These are phyloP conservation scores for Artomyces pyxidatus DNA, from an alignment of 768 basidiomycete genomes.

Conservation along the genomic window DNA sequence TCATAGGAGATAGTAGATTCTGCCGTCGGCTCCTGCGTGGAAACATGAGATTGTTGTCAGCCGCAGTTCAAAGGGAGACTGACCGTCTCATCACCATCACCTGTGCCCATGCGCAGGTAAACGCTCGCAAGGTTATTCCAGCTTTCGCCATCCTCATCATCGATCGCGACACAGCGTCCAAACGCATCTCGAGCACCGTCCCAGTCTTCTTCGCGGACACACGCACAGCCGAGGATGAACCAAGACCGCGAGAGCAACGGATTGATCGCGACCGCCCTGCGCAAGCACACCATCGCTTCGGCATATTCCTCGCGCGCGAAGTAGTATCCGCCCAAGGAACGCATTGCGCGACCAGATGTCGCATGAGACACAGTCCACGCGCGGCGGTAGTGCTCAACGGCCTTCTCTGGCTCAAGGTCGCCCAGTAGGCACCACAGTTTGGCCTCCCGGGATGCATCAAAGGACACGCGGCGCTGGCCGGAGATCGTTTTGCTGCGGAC, in stretches of 20 bases:
- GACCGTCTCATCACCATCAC: conserved; percentile 23
- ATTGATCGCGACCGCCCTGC: conserved; percentile 77
- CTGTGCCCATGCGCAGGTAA: conserved; percentile 72
- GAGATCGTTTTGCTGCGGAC: conserved; percentile 48
- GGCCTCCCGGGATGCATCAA: conserved; percentile 69
- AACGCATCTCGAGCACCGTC: conserved; percentile 78
- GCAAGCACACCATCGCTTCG: conserved; percentile 58
- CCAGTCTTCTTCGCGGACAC: conserved; percentile 79
- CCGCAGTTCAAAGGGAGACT: neutral
- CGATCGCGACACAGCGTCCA: conserved; percentile 76
- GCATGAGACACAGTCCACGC: conserved; percentile 81
- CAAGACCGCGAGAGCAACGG: conserved; percentile 82
- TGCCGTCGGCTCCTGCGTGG: neutral
- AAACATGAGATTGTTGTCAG: neutral
- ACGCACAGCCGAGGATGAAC: conserved; percentile 95
- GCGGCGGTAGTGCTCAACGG: conserved; percentile 64
- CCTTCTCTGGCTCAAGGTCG: conserved; percentile 72
- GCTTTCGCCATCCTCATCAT: conserved; percentile 95
- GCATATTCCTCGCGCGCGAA: conserved; percentile 61
- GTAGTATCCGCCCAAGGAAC: conserved; percentile 80
- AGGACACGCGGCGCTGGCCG: conserved; percentile 29
- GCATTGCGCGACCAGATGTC: conserved; percentile 85
- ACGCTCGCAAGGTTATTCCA: conserved; percentile 97
- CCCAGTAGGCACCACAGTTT: conserved; percentile 95
- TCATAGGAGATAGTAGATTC: conserved; percentile 45